These are phyloP conservation scores for Wallemia mellicola DNA, from an alignment of 1,284 basidiomycete genomes.

Conservation along the genomic window DNA sequence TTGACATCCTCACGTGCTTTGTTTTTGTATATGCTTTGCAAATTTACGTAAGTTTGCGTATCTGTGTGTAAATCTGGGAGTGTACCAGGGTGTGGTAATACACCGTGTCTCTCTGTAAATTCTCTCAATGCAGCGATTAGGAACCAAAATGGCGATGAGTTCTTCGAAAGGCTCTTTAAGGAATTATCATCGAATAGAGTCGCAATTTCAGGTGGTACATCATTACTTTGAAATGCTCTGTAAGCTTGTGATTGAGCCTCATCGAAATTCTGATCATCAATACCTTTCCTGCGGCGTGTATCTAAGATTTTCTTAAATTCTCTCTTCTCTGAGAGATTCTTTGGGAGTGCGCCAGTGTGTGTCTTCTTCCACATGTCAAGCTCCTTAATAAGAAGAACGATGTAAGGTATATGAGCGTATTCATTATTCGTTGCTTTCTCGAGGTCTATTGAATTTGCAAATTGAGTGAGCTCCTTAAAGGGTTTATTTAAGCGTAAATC, in stretches of 20 bases:
- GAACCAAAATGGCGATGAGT: conserved; percentile 46
- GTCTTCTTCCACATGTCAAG: conserved; percentile 46
- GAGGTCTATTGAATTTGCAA: conserved; percentile 40
- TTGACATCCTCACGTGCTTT: conserved; percentile 38
- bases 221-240: conserved; percentile 34
- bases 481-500: conserved; percentile 67
- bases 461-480: conserved; percentile 46
- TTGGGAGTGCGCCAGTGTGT: conserved; percentile 35
- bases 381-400: conserved; percentile 53
- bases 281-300: conserved; percentile 18
- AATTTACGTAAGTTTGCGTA: conserved; percentile 44
- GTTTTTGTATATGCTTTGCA: conserved; percentile 45
- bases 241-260: conserved; percentile 60
- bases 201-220: conserved; percentile 32
- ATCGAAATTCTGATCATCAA: conserved; percentile 87
- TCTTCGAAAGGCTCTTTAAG: conserved; percentile 12
- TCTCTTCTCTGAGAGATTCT: conserved; percentile 34
- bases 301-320: conserved; percentile 38
- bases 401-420: conserved; percentile 59
- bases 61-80: conserved; percentile 92
- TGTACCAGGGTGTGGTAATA: conserved; percentile 30
- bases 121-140: conserved; percentile 46
- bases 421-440: conserved; percentile 49
- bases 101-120: conserved; percentile 22
- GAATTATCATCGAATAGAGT: conserved; percentile 32